Percentiles rank a stretch among this genome's conserved stretches.
phyloP scores from a whole-genome alignment of 176 grass and related monocot species.

The Areca catechu region DNA sequence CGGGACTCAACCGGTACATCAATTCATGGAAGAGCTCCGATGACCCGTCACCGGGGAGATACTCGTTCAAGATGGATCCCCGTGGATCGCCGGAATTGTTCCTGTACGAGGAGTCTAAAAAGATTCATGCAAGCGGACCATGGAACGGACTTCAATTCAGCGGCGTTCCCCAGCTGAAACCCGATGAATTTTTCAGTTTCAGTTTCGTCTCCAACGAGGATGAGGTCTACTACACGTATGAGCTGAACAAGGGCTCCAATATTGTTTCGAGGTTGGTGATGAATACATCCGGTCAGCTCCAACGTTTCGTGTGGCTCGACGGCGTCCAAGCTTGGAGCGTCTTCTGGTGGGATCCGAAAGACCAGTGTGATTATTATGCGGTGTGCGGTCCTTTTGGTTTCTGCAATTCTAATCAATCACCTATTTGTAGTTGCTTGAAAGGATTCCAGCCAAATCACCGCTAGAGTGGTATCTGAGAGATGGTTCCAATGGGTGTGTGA shows the following conservation, averaged over 20 bases:
- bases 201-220: conserved; percentile 11
- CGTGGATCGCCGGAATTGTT: conserved; percentile 15
- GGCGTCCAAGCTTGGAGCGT: background rate
- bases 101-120: conserved; percentile 17
- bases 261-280: background rate
- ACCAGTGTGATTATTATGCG: conserved; percentile 5
- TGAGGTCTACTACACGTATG: conserved; percentile 8
- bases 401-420: background rate
- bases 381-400: conserved; percentile 7
- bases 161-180: conserved; percentile 21
- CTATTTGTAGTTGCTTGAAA: conserved; percentile 11
- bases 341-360: background rate
- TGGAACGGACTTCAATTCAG: conserved; percentile 43
- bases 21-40: conserved; percentile 34
- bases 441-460: conserved; percentile 4
- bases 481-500: background rate
- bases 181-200: conserved; percentile 1
- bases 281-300: background rate
- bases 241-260: background rate
- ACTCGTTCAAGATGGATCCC: conserved; percentile 25
- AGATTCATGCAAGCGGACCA: conserved; percentile 25
- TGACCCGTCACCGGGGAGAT: conserved; percentile 29
- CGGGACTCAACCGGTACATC: conserved; percentile 23
- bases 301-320: conserved; percentile 9
- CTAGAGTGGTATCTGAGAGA: conserved; percentile 14